These are phyloP conservation scores for Lipomyces yamanashiensis DNA, from an alignment of 805 yeast genomes.

Conservation along the genomic window DNA sequence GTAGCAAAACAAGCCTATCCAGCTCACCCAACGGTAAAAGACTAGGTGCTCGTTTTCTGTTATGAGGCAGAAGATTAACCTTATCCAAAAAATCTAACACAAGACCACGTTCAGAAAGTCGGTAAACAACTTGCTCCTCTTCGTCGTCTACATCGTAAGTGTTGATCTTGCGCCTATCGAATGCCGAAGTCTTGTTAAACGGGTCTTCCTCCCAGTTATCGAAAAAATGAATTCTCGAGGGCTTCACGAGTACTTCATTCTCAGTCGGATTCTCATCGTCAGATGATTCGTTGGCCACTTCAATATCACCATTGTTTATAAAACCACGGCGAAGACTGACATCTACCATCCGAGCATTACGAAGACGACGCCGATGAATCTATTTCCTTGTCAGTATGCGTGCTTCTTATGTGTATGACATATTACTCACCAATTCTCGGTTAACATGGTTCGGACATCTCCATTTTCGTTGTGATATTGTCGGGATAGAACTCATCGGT, in stretches of 20 bases:
- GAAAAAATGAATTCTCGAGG: slow-evolving; percentile 29
- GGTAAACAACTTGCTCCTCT: slow-evolving; percentile 56
- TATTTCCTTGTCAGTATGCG: slow-evolving; percentile 34
- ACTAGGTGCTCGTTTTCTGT: slow-evolving; percentile 4
- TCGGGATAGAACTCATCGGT: slow-evolving; percentile 73
- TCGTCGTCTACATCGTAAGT: slow-evolving; percentile 36
- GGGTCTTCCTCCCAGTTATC: slow-evolving; percentile 29
- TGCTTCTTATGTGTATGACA: neutral
- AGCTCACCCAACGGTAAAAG: slow-evolving; percentile 23
- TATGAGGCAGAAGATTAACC: slow-evolving; percentile 45
- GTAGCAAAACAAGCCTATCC: slow-evolving; percentile 30
- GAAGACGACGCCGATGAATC: slow-evolving; percentile 52
- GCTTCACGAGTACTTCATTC: slow-evolving; percentile 26
- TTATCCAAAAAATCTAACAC: slow-evolving; percentile 69
- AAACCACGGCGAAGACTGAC: slow-evolving; percentile 59
- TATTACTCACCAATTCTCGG: slow-evolving; percentile 25
- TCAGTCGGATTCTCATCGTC: slow-evolving; percentile 46
- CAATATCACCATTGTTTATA: slow-evolving; percentile 62
- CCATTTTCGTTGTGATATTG: slow-evolving; percentile 78
- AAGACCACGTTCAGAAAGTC: slow-evolving; percentile 70
- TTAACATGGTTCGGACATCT: slow-evolving; percentile 83
- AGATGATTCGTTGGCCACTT: slow-evolving; percentile 51
- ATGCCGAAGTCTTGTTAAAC: slow-evolving; percentile 26
- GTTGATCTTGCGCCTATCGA: slow-evolving; percentile 29
- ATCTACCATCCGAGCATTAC: slow-evolving; percentile 57